Evolutionary conservation across 2,329 filamentous ascomycete species (phyloP).

Genomic region (Fusarium tupiense): DNA sequence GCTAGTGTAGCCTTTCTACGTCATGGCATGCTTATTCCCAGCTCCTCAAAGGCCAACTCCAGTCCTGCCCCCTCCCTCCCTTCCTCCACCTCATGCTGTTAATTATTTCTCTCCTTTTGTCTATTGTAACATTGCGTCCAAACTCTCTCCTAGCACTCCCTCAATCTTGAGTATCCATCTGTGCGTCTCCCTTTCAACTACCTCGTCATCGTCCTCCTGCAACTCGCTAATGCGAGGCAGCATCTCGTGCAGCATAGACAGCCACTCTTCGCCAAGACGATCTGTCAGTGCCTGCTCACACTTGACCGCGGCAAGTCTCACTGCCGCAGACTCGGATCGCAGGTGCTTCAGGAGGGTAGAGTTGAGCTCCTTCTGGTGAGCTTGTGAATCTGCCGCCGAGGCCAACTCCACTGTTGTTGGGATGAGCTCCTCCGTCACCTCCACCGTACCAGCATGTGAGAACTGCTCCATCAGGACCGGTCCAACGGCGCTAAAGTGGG

Average conservation of each 20-base stretch:
- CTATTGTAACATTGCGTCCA: slow-evolving; percentile 92
- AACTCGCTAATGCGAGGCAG: slow-evolving; percentile 94
- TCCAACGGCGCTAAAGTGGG: slow-evolving; percentile 81
- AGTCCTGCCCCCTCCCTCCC: neutral
- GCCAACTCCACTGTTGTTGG: slow-evolving; percentile 84
- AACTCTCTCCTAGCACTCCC: slow-evolving; percentile 85
- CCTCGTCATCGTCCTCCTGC: slow-evolving; percentile 95
- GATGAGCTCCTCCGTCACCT: slow-evolving; percentile 66
- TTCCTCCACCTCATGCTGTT: slow-evolving; percentile 17
- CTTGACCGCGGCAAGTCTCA: slow-evolving; percentile 83
- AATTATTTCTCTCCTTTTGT: slow-evolving; percentile 42
- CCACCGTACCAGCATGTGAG: slow-evolving; percentile 55
- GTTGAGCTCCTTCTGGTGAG: slow-evolving; percentile 93
- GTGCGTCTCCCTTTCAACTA: slow-evolving; percentile 88
- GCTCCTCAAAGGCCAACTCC: slow-evolving; percentile 24
- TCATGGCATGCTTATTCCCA: slow-evolving; percentile 23
- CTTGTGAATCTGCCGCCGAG: slow-evolving; percentile 80
- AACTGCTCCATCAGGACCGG: slow-evolving; percentile 76
- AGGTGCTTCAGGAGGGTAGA: slow-evolving; percentile 79
- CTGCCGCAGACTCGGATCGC: slow-evolving; percentile 74
- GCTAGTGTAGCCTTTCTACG: slow-evolving; percentile 13
- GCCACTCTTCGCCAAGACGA: slow-evolving; percentile 90
- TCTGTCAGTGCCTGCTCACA: slow-evolving; percentile 84
- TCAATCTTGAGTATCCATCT: slow-evolving; percentile 93
- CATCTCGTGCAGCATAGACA: slow-evolving; percentile 92